These are phyloP conservation scores for Fagopyrum homotropicum DNA, from an alignment of 148 eudicot genomes.

Conservation along the genomic window DNA sequence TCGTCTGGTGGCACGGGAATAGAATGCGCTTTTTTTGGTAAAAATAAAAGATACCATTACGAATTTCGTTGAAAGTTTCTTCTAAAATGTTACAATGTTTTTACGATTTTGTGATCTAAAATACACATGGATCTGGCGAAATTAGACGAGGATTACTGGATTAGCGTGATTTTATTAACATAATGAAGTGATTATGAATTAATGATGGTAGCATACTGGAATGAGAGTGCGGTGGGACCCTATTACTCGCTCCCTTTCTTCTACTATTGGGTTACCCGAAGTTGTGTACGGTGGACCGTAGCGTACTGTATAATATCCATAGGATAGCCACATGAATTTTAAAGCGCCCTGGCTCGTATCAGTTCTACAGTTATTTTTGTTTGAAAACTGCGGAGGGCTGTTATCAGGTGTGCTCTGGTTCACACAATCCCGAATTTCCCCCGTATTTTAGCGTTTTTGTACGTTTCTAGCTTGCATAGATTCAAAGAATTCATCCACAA, in stretches of 20 bases:
- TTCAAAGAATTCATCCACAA: background rate
- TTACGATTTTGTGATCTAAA: no score
- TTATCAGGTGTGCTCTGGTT: slow-evolving; percentile 4
- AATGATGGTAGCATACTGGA: background rate
- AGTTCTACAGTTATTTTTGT: background rate
- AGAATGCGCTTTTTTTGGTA: no score
- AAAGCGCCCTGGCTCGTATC: background rate
- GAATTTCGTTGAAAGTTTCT: no score
- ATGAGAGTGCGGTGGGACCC: slow-evolving; percentile 4
- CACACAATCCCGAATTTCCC: background rate
- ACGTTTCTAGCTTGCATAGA: background rate
- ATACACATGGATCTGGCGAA: background rate
- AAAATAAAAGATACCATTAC: no score
- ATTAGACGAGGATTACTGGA: background rate
- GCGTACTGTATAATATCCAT: background rate
- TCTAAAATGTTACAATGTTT: no score
- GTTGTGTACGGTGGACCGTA: background rate
- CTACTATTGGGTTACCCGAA: background rate
- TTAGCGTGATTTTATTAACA: background rate
- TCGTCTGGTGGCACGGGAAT: background rate
- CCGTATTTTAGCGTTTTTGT: no score
- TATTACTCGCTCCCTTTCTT: slow-evolving; percentile 1
- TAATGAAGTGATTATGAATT: background rate
- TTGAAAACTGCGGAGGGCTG: background rate
- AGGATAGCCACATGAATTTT: background rate